Evolutionary conservation across 2,329 filamentous ascomycete species (phyloP).

Genomic region (Penicillium sp.): DNA sequence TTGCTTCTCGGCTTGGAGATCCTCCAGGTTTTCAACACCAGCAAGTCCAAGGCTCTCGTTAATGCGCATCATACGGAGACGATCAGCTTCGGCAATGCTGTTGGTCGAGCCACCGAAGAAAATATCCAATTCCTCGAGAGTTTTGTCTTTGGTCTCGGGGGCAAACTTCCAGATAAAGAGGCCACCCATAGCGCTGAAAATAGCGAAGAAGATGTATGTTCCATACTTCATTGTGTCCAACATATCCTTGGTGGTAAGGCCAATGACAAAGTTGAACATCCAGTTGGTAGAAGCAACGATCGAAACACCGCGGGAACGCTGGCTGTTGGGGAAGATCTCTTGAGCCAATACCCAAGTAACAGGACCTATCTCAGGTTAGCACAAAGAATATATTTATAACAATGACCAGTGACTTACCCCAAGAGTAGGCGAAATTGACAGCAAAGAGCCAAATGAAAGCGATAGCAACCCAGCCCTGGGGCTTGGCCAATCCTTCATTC

Average conservation of each 20-base stretch:
- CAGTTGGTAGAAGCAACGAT: slow-evolving; percentile 35
- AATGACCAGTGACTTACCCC: slow-evolving; percentile 22
- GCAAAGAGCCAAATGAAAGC: slow-evolving; percentile 63
- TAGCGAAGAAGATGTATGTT: slow-evolving; percentile 48
- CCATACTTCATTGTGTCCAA: slow-evolving; percentile 30
- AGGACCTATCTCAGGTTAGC: slow-evolving; percentile 22
- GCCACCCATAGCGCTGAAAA: slow-evolving; percentile 39
- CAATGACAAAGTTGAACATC: slow-evolving; percentile 37
- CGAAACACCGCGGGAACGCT: slow-evolving; percentile 31
- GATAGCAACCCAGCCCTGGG: slow-evolving; percentile 69
- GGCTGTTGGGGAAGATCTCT: slow-evolving; percentile 36
- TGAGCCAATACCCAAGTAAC: slow-evolving; percentile 56
- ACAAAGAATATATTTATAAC: neutral
- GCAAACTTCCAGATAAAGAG: slow-evolving; percentile 40
- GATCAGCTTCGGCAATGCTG: slow-evolving; percentile 38
- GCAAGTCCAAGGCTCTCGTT: slow-evolving; percentile 68
- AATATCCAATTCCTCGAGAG: slow-evolving; percentile 63
- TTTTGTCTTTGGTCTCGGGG: slow-evolving; percentile 54
- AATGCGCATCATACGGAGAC: slow-evolving; percentile 71
- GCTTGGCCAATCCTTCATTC: slow-evolving; percentile 45
- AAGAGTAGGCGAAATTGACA: slow-evolving; percentile 40
- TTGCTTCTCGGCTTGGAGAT: slow-evolving; percentile 25
- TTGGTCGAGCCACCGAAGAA: slow-evolving; percentile 35
- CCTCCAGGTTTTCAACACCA: slow-evolving; percentile 28
- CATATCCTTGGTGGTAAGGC: slow-evolving; percentile 34